Percentiles rank a stretch among this genome's conserved stretches.
These are phyloP conservation scores for Bocquillonia castaneifolia DNA, from an alignment of 441 rosid genomes.

Conservation along the genomic window DNA sequence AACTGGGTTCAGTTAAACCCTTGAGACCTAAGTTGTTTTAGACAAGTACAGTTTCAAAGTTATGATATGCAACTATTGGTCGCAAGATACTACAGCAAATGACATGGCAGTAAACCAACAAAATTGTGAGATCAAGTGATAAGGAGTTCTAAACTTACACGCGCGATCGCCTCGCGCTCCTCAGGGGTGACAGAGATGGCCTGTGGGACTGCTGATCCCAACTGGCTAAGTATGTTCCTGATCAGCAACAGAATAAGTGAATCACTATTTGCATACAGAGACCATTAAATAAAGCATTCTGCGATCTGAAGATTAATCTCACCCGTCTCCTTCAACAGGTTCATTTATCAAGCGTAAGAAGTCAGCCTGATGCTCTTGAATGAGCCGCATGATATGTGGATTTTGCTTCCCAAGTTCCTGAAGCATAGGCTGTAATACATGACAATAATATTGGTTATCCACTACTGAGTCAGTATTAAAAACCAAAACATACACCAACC, in stretches of 20 bases:
- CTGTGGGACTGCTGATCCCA: conserved; percentile 39
- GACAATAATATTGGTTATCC: not conserved
- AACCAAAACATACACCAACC: not conserved
- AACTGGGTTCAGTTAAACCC: not conserved
- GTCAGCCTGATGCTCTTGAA: conserved; percentile 78
- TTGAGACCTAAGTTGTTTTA: not conserved
- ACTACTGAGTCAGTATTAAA: not conserved
- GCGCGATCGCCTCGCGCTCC: conserved; percentile 48
- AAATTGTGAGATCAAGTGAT: not conserved
- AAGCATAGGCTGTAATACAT: conserved; percentile 66
- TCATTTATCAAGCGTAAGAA: conserved; percentile 75
- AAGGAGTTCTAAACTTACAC: conserved; percentile 24
- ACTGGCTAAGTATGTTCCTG: conserved; percentile 35
- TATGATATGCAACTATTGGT: not conserved
- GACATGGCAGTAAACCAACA: not conserved
- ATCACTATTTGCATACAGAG: conserved; percentile 1
- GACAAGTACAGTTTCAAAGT: not conserved
- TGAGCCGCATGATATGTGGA: conserved; percentile 61
- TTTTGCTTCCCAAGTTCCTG: conserved; percentile 87
- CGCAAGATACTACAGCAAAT: not conserved
- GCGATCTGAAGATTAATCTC: conserved; percentile 24
- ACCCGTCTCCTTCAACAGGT: conserved; percentile 76
- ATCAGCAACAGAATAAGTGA: conserved; percentile 7
- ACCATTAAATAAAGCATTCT: not conserved
- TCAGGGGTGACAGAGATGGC: conserved; percentile 42